These are phyloP conservation scores for Trichoderma sp. DNA, from an alignment of 2,329 filamentous ascomycete genomes.

Conservation along the genomic window DNA sequence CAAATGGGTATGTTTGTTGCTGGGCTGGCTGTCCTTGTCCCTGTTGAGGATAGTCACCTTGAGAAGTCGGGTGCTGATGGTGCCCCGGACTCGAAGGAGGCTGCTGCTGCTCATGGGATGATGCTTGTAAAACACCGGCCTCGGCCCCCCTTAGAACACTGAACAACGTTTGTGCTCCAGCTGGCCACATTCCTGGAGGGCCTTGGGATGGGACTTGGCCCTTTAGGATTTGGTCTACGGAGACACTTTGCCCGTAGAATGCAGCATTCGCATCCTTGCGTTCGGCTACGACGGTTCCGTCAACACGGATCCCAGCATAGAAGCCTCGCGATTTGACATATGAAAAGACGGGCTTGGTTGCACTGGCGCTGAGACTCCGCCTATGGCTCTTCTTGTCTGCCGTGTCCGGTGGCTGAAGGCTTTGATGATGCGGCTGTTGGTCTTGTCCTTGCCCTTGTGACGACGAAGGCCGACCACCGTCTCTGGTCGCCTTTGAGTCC, in stretches of 20 bases:
- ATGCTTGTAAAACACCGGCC: slow-evolving; percentile 25
- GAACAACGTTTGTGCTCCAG: slow-evolving; percentile 31
- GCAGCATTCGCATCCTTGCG: slow-evolving; percentile 82
- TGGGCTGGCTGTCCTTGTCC: neutral
- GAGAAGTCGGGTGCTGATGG: neutral
- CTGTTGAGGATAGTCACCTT: neutral
- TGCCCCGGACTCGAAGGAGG: neutral
- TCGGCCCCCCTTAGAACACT: slow-evolving; percentile 35
- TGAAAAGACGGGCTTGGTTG: slow-evolving; percentile 46
- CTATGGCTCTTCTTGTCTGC: slow-evolving; percentile 29
- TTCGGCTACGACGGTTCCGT: slow-evolving; percentile 83
- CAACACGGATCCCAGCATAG: slow-evolving; percentile 81
- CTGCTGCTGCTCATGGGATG: slow-evolving; percentile 3
- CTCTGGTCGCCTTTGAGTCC: slow-evolving; percentile 19
- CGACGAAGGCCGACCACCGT: neutral
- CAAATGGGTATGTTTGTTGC: neutral
- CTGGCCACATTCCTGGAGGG: slow-evolving; percentile 32
- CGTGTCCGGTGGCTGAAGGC: slow-evolving; percentile 28
- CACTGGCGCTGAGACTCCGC: slow-evolving; percentile 31
- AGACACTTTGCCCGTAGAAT: slow-evolving; percentile 68
- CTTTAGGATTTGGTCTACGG: slow-evolving; percentile 47
- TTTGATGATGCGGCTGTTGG: slow-evolving; percentile 20
- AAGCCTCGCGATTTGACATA: slow-evolving; percentile 89
- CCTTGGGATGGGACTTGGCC: slow-evolving; percentile 34
- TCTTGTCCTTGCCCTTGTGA: neutral